Evolutionary conservation across 352 stramenopile genomes (phyloP), one percentile per base, ranked within the genome.

Genomic region (Phytopythium sindhum): DNA sequence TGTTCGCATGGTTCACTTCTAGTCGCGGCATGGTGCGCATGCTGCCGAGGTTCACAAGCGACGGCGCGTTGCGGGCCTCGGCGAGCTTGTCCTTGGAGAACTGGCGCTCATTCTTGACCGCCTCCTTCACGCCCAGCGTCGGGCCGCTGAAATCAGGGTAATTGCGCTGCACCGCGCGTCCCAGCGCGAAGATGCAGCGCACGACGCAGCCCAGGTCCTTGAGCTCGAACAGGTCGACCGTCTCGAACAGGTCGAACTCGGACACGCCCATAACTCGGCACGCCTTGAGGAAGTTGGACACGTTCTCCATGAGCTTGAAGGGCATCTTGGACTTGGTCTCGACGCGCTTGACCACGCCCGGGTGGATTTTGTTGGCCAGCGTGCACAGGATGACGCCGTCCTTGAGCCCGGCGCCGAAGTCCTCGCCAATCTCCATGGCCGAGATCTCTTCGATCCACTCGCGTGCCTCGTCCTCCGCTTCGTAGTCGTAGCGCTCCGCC

Each of bases 271-370:
- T 88, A 33, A 72, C 70, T 55, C 88, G 85, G 59, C 88, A 96
- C 17, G 81, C 89, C 61, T 84, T 81, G 61, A 97, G 63, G 64
- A 97, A 97, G 24, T 72, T 70, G 53, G 85, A 90, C 42, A 97
- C 87, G 64, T 97, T 96, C 67, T 97, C 90, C 89, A 97, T 97
- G 59, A 95, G 84, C 80, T 96, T 96, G 76, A 98, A 98, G 17
- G 89, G 83, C 83, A 97, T 91, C 60, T 79, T 91, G 21, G 88
- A 96, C 64, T 93, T 86, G 54, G 70, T 89, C 69, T 95, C 84
- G 37, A 96, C 77, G 64, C 86, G 83, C 61, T 68, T 70, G 23
- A 96, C 74, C 15, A 89, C 58, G 54, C 70, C 72, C 19, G 83
- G 72, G 50, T 93, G 71, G 61, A 96, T 89, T 65, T 77, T 79